Evolutionary conservation across 2,329 filamentous ascomycete species (phyloP).

Genomic region (Alternaria atra): DNA sequence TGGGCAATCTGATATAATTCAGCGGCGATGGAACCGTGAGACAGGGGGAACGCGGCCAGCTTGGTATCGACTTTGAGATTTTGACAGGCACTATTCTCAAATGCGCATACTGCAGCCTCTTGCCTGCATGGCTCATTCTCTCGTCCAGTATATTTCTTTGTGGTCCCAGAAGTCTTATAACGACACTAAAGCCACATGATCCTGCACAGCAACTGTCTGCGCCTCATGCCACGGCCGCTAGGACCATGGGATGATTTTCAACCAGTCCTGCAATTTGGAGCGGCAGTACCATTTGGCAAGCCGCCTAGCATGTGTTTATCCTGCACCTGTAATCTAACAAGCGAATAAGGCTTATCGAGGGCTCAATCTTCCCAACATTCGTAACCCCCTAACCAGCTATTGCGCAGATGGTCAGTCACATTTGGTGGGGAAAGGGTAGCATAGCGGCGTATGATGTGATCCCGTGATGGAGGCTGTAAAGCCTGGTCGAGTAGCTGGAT

Average conservation of each 20-base stretch:
- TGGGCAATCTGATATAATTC: not conserved
- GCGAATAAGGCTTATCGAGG: not conserved
- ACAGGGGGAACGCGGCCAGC: not conserved
- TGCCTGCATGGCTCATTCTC: not conserved
- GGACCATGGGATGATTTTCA: not conserved
- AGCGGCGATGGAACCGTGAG: not conserved
- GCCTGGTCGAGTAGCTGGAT: not conserved
- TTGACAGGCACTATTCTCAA: not conserved
- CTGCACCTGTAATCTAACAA: not conserved
- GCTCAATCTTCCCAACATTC: not conserved
- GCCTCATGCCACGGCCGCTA: not conserved
- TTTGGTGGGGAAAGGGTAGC: not conserved
- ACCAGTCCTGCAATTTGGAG: not conserved
- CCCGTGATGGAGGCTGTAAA: not conserved
- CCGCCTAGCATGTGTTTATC: not conserved
- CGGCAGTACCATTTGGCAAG: not conserved
- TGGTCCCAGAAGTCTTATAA: not conserved
- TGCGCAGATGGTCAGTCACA: not conserved
- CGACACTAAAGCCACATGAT: not conserved
- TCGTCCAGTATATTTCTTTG: not conserved
- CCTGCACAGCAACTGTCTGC: not conserved
- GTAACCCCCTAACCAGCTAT: not conserved
- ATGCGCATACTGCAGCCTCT: not conserved
- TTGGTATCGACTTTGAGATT: not conserved
- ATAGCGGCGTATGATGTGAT: not conserved